Percentiles rank a stretch among this genome's conserved stretches.
These are phyloP conservation scores for Malassezia sp. DNA, from an alignment of 1,284 basidiomycete genomes.

Conservation along the genomic window DNA sequence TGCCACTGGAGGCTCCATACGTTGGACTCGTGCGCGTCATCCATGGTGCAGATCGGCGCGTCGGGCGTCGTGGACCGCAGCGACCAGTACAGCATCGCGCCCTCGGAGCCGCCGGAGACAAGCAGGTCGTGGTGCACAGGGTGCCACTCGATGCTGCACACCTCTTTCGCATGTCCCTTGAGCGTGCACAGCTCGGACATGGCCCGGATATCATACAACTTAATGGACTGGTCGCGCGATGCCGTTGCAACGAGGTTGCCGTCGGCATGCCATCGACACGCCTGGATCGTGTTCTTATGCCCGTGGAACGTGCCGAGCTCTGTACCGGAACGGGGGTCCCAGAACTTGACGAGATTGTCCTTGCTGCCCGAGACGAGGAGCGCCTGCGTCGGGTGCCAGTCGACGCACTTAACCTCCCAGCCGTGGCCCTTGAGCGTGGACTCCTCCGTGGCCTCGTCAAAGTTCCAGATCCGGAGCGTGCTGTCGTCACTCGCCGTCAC, in stretches of 20 bases:
- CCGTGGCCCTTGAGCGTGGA: slow-evolving; percentile 80
- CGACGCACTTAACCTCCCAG: slow-evolving; percentile 96
- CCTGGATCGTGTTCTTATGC: slow-evolving; percentile 93
- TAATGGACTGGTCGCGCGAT: slow-evolving; percentile 81
- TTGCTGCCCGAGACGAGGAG: slow-evolving; percentile 81
- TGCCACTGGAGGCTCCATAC: slow-evolving; percentile 93
- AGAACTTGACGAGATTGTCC: slow-evolving; percentile 97
- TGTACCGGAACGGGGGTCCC: slow-evolving; percentile 62
- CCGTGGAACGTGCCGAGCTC: slow-evolving; percentile 55
- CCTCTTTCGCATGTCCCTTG: slow-evolving; percentile 92
- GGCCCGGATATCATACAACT: slow-evolving; percentile 93
- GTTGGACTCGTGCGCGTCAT: slow-evolving; percentile 89
- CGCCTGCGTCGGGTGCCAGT: slow-evolving; percentile 96
- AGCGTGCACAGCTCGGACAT: slow-evolving; percentile 88
- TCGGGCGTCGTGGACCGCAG: slow-evolving; percentile 47
- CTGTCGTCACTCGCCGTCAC: slow-evolving; percentile 91
- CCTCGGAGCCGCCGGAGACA: slow-evolving; percentile 84
- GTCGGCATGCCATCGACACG: slow-evolving; percentile 71
- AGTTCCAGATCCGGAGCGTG: slow-evolving; percentile 85
- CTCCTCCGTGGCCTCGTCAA: slow-evolving; percentile 80
- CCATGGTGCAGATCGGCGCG: slow-evolving; percentile 64
- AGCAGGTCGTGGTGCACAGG: slow-evolving; percentile 76
- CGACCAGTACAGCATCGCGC: slow-evolving; percentile 84
- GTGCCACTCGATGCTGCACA: slow-evolving; percentile 92
- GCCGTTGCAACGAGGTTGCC: slow-evolving; percentile 87